Evolutionary conservation across 2,329 filamentous ascomycete genomes (phyloP), one percentile per base, ranked within the genome.

Genomic region (Mycogone perniciosa): DNA sequence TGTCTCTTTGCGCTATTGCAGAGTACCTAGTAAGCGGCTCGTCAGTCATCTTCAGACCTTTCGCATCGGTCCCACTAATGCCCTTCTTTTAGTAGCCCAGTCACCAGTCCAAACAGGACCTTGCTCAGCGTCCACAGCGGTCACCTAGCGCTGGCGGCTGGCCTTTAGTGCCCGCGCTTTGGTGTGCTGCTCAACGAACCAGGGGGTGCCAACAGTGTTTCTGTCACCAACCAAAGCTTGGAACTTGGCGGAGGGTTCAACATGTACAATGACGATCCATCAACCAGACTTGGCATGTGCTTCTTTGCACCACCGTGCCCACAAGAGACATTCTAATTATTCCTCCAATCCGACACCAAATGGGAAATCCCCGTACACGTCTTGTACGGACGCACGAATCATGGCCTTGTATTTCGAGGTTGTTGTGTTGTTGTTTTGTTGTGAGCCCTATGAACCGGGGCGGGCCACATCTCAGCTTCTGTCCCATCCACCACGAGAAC

Each of bases 101-200:
- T 10, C 40, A 30, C 7, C 13, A 42, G 13, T 26, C 11, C 9
- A 31, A 7, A 44, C 4, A 9, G 26, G 26, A 29, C 39, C 38
- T 31, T 48, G 38, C 31, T 26, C 31, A 35, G 30, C 27, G 45
- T 41, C 45, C 30, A 38, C 31, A 44, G 42, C 45, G 50, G 37
- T 48, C 34, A 44, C 30, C 26, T 42, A 20, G 8, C 31, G 35
- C 49, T 40, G 42, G 29, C 50, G 52, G 52, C 52, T 54, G 50
- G 46, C 31, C 44, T 31, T 51, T 52, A 53, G 51, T 51, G 46
- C 51, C 51, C 47, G 53, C 39, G 33, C 30, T 48, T 30, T n/a
- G 46, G 30, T 41, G 40, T 31, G 40, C 39, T 48, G 39, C 31
- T 35, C 39, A 38, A 33, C 20, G 38, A 13, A 29, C 43, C 7